Conservation (phyloP, 1,284 basidiomycete species). For the Moesziomyces globuligerus region DNA sequence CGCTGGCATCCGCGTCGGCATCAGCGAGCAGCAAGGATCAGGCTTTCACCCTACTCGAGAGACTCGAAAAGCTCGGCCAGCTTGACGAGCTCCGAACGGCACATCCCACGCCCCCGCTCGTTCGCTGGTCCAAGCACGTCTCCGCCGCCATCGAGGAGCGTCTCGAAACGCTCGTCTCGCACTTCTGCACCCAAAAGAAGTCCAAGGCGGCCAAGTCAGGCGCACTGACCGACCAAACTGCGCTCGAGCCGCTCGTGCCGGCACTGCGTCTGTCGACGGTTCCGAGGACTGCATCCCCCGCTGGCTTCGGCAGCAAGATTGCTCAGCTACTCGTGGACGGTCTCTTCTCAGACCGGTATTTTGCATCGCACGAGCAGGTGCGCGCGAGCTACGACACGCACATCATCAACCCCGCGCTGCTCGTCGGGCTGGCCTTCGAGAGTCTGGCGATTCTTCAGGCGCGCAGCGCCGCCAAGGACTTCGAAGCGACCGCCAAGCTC, state of each 20-base stretch:
- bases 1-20: constrained; percentile 20
- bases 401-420: constrained; percentile 37
- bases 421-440: constrained; percentile 32
- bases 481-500: constrained; percentile 15
- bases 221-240: constrained; percentile 10
- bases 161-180: constrained; percentile 21
- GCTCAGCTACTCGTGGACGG: constrained; percentile 29
- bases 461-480: constrained; percentile 18
- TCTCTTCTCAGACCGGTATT: constrained; percentile 19
- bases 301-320: constrained; percentile 18
- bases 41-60: constrained; percentile 55
- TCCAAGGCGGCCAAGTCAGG: constrained; percentile 2
- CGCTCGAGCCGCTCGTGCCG: constrained; percentile 36
- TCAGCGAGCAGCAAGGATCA: constrained; percentile 37
- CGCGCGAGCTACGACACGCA: constrained; percentile 26
- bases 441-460: constrained; percentile 42
- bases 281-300: constrained; percentile 19
- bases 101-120: constrained; percentile 35
- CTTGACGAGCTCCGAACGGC: constrained; percentile 29
- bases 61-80: constrained; percentile 43
- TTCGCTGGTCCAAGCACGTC: constrained; percentile 46
- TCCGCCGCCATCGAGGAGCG: constrained; percentile 34
- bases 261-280: constrained; percentile 39
- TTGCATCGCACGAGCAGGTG: constrained; percentile 18
- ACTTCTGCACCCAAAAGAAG: constrained; percentile 19